These are phyloP conservation scores for Tetrahymena elliotti DNA, from an alignment of 73 alveolate species.

Conservation along the genomic window DNA sequence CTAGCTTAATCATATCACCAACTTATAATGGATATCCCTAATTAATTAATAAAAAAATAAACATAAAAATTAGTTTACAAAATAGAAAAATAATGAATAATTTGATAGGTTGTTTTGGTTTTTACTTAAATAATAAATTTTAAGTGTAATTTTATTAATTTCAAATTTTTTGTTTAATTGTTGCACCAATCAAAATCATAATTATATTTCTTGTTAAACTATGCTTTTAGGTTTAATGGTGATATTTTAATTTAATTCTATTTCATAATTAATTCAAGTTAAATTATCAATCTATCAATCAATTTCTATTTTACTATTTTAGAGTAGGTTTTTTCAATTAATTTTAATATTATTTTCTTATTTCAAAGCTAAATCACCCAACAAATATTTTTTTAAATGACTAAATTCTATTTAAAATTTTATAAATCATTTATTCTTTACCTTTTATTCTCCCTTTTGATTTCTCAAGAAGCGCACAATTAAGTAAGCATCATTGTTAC, in stretches of 20 bases:
- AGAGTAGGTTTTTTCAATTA: constrained; percentile 4
- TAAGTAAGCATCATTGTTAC: neutral
- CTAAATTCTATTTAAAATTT: neutral
- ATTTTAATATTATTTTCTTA: neutral
- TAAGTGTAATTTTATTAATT: neutral
- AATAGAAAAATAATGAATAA: neutral
- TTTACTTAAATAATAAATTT: too few species aligned
- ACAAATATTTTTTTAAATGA: neutral
- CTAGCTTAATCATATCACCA: constrained; percentile 37
- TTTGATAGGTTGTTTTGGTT: too few species aligned
- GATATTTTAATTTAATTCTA: too few species aligned
- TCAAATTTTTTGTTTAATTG: neutral
- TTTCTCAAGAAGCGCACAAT: neutral
- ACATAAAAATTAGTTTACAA: neutral
- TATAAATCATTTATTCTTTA: neutral
- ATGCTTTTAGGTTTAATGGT: too few species aligned
- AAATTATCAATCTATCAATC: too few species aligned
- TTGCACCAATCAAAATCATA: constrained; percentile 1
- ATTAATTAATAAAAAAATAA: neutral
- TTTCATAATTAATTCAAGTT: too few species aligned
- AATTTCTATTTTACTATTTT: too few species aligned
- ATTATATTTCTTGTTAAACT: too few species aligned
- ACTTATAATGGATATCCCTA: constrained; percentile 19
- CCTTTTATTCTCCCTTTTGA: neutral
- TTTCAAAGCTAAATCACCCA: neutral